Evolutionary conservation across 805 yeast species (phyloP), one percentile per base, ranked within the genome.

Genomic region (Yarrowia divulgata): DNA sequence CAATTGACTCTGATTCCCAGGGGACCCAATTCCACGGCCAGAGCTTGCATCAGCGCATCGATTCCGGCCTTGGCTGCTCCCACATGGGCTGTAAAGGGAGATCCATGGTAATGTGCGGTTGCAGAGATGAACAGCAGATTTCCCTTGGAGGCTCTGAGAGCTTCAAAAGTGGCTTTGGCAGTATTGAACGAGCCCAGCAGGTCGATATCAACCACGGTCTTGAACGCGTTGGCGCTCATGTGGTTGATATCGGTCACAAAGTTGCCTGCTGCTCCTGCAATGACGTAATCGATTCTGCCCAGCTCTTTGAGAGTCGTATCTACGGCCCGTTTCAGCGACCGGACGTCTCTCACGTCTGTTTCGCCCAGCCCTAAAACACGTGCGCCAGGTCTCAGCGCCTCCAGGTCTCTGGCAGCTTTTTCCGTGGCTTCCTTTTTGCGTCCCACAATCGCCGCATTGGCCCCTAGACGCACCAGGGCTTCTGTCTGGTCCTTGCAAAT

Each of bases 261-360:
- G 81, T 93, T 94, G 10, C 98, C 98, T 2, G 98, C 98, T 1
- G 98, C 98, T 13, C 98, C 98, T 49, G 95, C 94, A 77, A 93
- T 90, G 39, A 93, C 96, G 77, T 79, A 90, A 79, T 93, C 98
- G 69, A 93, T 89, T 70, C 85, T 81, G 6, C 97, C 97, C 72
- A 91, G 85, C 73, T 84, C 81, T 7, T 79, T 75, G 19, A 93
- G 90, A 0, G 97, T 88, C 46, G 75, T 74, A 6, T 85, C 84
- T 1, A 85, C 97, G 0, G 97, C 97, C 7, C 73, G 74, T 19
- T 80, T 82, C 71, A 93, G 73, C n/a, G 85, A 81, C 1, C 84
- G 75, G 43, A 89, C 83, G 43, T 87, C 85, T 71, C 98, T 84
- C 23, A 94, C 98, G 76, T 93, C 98, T 23, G 89, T 85, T 58